Percentiles rank a stretch among this genome's conserved stretches.
phyloP scores from a whole-genome alignment of 2,329 filamentous ascomycete species.

The Colletotrichum lentis region DNA sequence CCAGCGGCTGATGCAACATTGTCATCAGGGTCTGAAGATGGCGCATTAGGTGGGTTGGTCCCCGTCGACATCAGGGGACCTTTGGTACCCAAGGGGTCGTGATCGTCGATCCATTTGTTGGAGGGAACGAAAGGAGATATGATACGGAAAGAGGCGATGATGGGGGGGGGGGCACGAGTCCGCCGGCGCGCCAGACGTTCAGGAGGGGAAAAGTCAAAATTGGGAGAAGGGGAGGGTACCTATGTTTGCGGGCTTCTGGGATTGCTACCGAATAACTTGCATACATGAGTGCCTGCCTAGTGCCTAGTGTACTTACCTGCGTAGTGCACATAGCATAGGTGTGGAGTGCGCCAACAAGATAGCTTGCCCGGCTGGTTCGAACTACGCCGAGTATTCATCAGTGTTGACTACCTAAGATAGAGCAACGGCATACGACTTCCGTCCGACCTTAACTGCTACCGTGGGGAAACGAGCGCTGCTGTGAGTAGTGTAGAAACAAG shows the following conservation, averaged over 20 bases:
- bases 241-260: not conserved
- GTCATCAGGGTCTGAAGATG: constrained; percentile 27
- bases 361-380: too few species aligned
- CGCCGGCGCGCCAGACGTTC: not conserved
- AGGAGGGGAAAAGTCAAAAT: constrained; percentile 30
- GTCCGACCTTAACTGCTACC: too few species aligned
- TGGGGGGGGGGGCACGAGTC: not conserved
- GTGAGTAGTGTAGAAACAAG: too few species aligned
- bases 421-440: not conserved
- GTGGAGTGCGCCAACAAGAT: too few species aligned
- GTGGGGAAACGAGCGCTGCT: too few species aligned
- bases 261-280: not conserved
- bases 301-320: too few species aligned
- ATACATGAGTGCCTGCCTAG: not conserved
- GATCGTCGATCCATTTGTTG: constrained; percentile 32
- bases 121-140: constrained; percentile 9
- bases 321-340: too few species aligned
- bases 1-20: constrained; percentile 21
- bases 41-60: constrained; percentile 18
- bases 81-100: constrained; percentile 27
- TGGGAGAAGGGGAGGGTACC: constrained; percentile 6
- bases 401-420: too few species aligned
- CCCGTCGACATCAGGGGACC: constrained; percentile 12
- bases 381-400: too few species aligned
- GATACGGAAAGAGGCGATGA: too few species aligned